phyloP scores from a whole-genome alignment of 768 basidiomycete genomes.

The Collybia mongolica region DNA sequence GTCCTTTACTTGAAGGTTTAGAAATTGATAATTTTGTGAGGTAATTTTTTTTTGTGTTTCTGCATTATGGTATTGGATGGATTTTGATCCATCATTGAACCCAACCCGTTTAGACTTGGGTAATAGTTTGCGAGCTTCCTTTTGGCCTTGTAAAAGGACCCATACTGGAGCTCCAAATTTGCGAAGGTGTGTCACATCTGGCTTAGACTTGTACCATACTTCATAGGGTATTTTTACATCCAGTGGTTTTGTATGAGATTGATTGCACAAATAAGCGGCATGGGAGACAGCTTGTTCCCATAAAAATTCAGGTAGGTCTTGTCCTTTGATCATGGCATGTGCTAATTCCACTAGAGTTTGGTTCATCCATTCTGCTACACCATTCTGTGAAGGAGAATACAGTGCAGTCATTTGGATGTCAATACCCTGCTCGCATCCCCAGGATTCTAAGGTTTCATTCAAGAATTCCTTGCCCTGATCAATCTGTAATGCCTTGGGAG shows the following conservation, averaged over 20 bases:
- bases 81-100: background rate
- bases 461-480: background rate
- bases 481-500: background rate
- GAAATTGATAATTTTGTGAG: background rate
- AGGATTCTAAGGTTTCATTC: background rate
- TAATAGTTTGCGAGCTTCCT: background rate
- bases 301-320: background rate
- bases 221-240: conserved; percentile 20
- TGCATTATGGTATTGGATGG: conserved; percentile 1
- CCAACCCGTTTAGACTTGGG: background rate
- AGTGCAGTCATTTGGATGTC: conserved; percentile 21
- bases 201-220: conserved; percentile 12
- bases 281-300: background rate
- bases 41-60: background rate
- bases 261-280: background rate
- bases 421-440: conserved; percentile 21
- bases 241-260: background rate
- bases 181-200: background rate
- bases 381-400: conserved; percentile 29
- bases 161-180: conserved; percentile 25
- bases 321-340: conserved; percentile 10
- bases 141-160: conserved; percentile 11
- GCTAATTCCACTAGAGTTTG: conserved; percentile 12
- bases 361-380: conserved; percentile 29
- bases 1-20: background rate